Evolutionary conservation across 768 basidiomycete species (phyloP).

Genomic region (Russula foetens): DNA sequence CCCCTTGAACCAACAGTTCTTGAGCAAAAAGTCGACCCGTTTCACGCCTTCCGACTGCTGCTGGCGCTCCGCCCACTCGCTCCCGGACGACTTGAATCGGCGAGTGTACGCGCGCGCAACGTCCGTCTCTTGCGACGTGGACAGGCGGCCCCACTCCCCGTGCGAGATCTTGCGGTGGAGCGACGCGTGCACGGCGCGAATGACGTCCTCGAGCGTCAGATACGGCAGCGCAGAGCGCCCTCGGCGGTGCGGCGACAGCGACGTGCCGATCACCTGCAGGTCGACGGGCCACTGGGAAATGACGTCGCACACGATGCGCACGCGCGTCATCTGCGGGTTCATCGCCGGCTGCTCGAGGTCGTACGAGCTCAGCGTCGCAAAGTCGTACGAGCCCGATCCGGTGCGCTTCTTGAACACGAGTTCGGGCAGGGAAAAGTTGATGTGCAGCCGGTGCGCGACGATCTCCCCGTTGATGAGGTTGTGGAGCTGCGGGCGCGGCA

Average conservation of each 20-base stretch:
- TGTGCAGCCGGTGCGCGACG: neutral
- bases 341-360: slow-evolving; percentile 20
- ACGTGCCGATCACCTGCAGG: slow-evolving; percentile 13
- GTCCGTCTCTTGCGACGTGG: slow-evolving; percentile 14
- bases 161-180: slow-evolving; percentile 21
- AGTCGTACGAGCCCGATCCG: neutral
- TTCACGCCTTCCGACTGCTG: slow-evolving; percentile 19
- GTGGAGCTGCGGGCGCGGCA: slow-evolving; percentile 18
- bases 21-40: slow-evolving; percentile 18
- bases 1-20: slow-evolving; percentile 16
- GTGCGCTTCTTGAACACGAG: slow-evolving; percentile 5
- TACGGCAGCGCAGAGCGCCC: slow-evolving; percentile 11
- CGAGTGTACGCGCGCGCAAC: slow-evolving; percentile 20
- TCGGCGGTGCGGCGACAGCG: slow-evolving; percentile 13
- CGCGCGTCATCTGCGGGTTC: slow-evolving; percentile 18
- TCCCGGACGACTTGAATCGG: slow-evolving; percentile 15
- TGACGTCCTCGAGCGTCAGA: slow-evolving; percentile 17
- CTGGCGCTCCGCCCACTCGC: neutral
- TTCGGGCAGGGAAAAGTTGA: slow-evolving; percentile 10
- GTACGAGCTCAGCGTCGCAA: slow-evolving; percentile 1
- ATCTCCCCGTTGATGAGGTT: slow-evolving; percentile 18
- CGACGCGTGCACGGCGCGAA: slow-evolving; percentile 10
- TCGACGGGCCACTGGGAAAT: slow-evolving; percentile 20
- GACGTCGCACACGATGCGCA: slow-evolving; percentile 16
- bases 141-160: slow-evolving; percentile 17